A percentile compares a stretch with the other conserved stretches of the same genome.
phyloP scores from a whole-genome alignment of 805 yeast genomes.

The Blastobotrys robertii region DNA sequence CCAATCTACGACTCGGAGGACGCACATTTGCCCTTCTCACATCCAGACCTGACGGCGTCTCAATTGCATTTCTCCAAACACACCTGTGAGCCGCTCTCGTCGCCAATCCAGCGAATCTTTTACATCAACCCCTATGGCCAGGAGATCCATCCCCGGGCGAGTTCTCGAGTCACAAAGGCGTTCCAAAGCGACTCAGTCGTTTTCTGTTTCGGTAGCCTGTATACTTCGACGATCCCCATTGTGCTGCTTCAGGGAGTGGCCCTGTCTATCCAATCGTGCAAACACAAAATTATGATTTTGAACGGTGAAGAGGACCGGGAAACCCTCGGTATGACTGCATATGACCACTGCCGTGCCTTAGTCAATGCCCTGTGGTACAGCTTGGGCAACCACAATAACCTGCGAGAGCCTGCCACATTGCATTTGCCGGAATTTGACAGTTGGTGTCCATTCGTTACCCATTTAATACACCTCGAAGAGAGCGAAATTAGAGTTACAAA shows the following conservation, averaged over 20 bases:
- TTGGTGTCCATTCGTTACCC: not conserved
- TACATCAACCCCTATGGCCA: slow-evolving; percentile 84
- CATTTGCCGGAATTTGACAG: not conserved
- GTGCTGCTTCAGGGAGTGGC: slow-evolving; percentile 67
- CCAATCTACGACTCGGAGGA: slow-evolving; percentile 34
- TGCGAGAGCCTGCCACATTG: not conserved
- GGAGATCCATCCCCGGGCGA: slow-evolving; percentile 71
- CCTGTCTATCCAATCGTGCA: slow-evolving; percentile 36
- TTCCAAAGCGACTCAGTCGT: slow-evolving; percentile 41
- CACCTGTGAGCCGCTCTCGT: slow-evolving; percentile 49
- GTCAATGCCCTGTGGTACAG: slow-evolving; percentile 43
- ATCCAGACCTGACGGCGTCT: slow-evolving; percentile 65
- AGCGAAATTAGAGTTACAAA: not conserved
- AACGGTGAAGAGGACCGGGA: slow-evolving; percentile 78
- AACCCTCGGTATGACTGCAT: slow-evolving; percentile 56
- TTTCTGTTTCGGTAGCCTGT: slow-evolving; percentile 78
- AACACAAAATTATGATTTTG: slow-evolving; percentile 48
- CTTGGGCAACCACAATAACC: no score
- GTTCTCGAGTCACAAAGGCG: slow-evolving; percentile 48
- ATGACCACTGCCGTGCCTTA: slow-evolving; percentile 47
- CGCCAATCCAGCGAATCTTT: slow-evolving; percentile 63
- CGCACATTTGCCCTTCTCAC: slow-evolving; percentile 59
- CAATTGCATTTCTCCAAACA: slow-evolving; percentile 55
- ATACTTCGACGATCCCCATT: slow-evolving; percentile 81
- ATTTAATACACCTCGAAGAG: slow-evolving; percentile 2